Conservation (phyloP, 768 basidiomycete species). For the Mycena haematopus region DNA sequence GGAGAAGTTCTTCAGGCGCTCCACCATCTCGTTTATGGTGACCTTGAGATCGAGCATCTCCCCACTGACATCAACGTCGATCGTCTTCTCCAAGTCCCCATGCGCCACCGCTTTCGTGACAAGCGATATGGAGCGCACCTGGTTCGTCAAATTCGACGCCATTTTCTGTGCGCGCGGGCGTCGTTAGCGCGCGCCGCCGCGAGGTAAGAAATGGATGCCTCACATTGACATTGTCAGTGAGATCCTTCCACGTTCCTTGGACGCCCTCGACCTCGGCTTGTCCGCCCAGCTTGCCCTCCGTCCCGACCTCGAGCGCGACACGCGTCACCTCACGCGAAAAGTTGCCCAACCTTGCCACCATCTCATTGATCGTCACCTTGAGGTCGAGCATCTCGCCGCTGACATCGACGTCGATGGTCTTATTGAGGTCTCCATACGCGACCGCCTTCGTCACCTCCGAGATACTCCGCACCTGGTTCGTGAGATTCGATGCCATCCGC, state of each 20-base stretch:
- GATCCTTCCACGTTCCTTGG: slow-evolving; percentile 70
- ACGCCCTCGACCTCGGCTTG: slow-evolving; percentile 76
- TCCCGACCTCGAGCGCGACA: slow-evolving; percentile 73
- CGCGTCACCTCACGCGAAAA: slow-evolving; percentile 68
- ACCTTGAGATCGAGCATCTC: slow-evolving; percentile 70
- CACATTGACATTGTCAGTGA: slow-evolving; percentile 66
- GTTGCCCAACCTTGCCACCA: slow-evolving; percentile 65
- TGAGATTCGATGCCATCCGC: slow-evolving; percentile 79
- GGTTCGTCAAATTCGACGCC: slow-evolving; percentile 44
- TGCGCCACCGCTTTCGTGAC: slow-evolving; percentile 70
- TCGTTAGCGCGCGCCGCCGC: slow-evolving; percentile 59
- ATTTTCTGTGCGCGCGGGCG: slow-evolving; percentile 60
- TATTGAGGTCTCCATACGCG: slow-evolving; percentile 87
- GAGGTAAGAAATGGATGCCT: slow-evolving; percentile 68
- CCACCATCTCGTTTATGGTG: slow-evolving; percentile 60
- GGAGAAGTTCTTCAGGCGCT: slow-evolving; percentile 20
- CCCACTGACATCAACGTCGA: slow-evolving; percentile 70
- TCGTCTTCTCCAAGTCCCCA: slow-evolving; percentile 51
- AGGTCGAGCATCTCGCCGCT: slow-evolving; percentile 88
- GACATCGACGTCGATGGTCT: slow-evolving; percentile 90
- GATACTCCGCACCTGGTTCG: slow-evolving; percentile 83
- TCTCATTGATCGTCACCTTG: slow-evolving; percentile 80
- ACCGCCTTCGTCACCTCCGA: slow-evolving; percentile 89
- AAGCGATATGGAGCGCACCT: slow-evolving; percentile 57
- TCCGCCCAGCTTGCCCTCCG: slow-evolving; percentile 57